These are phyloP conservation scores for Leccinellum albellum DNA, from an alignment of 768 basidiomycete species.

Conservation along the genomic window DNA sequence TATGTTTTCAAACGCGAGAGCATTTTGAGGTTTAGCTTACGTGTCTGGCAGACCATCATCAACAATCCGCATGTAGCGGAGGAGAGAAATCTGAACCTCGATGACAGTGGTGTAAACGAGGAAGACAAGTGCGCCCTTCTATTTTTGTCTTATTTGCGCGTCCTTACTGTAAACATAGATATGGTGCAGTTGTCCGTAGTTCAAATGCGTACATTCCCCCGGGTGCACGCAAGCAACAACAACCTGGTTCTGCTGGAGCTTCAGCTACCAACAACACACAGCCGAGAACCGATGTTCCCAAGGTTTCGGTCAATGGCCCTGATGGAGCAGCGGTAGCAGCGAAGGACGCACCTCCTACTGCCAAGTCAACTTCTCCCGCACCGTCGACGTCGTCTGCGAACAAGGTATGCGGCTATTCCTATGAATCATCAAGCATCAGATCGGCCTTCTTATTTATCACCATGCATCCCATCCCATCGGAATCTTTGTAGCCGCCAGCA, in stretches of 20 bases:
- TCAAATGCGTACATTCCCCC: constrained; percentile 93
- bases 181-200: constrained; percentile 86
- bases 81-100: constrained; percentile 65
- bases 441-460: constrained; percentile 5
- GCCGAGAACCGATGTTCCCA: constrained; percentile 53
- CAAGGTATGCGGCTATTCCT: constrained; percentile 43
- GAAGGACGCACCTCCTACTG: constrained; percentile 43
- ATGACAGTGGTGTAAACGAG: constrained; percentile 80
- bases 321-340: constrained; percentile 54
- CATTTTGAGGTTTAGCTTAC: constrained; percentile 9
- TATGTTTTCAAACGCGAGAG: constrained; percentile 35
- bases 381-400: constrained; percentile 42
- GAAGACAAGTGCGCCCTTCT: constrained; percentile 80
- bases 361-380: constrained; percentile 64
- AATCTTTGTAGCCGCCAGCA: constrained; percentile 50
- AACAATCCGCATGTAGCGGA: constrained; percentile 87
- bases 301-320: constrained; percentile 74
- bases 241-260: constrained; percentile 21
- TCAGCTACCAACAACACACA: constrained; percentile 26
- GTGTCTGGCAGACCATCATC: constrained; percentile 45
- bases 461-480: constrained; percentile 1
- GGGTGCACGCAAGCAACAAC: constrained; percentile 64
- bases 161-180: constrained; percentile 48
- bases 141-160: constrained; percentile 11
- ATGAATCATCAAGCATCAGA: background rate